Conservation (phyloP, 179 eudicot genomes). For the Heliamphora pulchella region DNA sequence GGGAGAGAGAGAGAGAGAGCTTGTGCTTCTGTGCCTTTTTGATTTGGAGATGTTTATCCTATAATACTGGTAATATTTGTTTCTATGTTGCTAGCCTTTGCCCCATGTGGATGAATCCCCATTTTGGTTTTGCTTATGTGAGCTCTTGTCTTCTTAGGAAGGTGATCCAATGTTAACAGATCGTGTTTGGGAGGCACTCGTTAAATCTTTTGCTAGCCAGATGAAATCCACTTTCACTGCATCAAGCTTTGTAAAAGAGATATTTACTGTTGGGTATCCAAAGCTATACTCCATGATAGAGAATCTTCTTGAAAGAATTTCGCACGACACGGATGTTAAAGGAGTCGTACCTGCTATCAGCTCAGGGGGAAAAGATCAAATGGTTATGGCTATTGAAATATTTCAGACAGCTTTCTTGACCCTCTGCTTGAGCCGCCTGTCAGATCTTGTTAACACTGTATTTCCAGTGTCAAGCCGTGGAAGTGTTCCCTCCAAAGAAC, state of each 20-base stretch:
- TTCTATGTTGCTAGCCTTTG: not conserved
- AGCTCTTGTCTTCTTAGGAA: constrained; percentile 41
- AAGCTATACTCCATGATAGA: constrained; percentile 74
- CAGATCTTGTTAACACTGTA: constrained; percentile 70
- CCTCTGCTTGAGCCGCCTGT: constrained; percentile 62
- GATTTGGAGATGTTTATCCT: constrained; percentile 2
- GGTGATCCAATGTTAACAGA: constrained; percentile 80
- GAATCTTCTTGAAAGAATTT: constrained; percentile 77
- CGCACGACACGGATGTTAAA: constrained; percentile 91
- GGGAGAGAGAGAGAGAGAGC: too few species aligned
- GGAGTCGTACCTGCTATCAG: constrained; percentile 84
- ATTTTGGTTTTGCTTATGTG: constrained; percentile 19
- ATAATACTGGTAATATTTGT: not conserved
- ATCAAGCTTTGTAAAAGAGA: constrained; percentile 88
- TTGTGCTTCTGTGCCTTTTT: not conserved
- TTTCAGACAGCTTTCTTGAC: constrained; percentile 71
- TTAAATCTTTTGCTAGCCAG: constrained; percentile 79
- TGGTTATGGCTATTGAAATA: constrained; percentile 58
- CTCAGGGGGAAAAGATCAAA: constrained; percentile 68
- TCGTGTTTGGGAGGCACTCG: constrained; percentile 91
- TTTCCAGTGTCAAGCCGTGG: constrained; percentile 78
- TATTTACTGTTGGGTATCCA: constrained; percentile 78
- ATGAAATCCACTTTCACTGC: constrained; percentile 86
- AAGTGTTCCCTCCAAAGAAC: constrained; percentile 78
- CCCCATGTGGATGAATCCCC: not conserved